Conservation (phyloP, 1,284 basidiomycete genomes). For the Ganoderma resinaceum region DNA sequence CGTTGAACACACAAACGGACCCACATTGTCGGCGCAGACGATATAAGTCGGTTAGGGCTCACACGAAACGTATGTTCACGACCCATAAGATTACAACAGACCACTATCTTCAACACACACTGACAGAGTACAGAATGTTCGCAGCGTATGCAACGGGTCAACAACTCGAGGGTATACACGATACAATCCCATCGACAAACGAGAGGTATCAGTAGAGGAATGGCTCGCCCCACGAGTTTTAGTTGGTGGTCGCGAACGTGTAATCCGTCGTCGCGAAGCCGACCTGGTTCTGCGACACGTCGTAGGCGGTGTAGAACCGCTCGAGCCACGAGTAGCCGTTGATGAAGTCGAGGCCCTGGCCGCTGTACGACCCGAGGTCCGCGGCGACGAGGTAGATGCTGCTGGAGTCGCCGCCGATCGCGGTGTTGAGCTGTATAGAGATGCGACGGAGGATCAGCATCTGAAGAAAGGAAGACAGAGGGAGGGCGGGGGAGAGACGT, state of each 20-base stretch:
- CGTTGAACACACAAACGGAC: too few species aligned
- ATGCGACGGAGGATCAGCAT: background rate
- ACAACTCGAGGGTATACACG: background rate
- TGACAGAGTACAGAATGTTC: background rate
- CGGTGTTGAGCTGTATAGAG: conserved; percentile 42
- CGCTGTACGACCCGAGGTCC: conserved; percentile 44
- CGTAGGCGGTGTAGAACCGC: background rate
- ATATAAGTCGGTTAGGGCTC: too few species aligned
- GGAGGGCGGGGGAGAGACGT: background rate
- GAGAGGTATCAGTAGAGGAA: background rate
- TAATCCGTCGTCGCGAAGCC: conserved; percentile 4
- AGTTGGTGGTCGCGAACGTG: background rate
- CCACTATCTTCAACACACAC: background rate
- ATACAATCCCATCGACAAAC: background rate
- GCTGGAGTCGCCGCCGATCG: conserved; percentile 49
- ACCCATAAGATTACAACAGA: background rate
- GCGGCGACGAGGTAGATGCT: conserved; percentile 55
- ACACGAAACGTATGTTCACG: background rate
- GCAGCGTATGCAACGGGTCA: background rate
- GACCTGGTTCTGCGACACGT: background rate
- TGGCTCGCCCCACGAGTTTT: background rate
- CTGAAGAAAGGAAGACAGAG: too few species aligned
- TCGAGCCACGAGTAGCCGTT: conserved; percentile 22
- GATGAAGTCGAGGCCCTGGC: conserved; percentile 37
- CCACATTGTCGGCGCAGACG: too few species aligned